phyloP scores from a whole-genome alignment of 2,329 filamentous ascomycete genomes.

The Colletotrichum destructivum region DNA sequence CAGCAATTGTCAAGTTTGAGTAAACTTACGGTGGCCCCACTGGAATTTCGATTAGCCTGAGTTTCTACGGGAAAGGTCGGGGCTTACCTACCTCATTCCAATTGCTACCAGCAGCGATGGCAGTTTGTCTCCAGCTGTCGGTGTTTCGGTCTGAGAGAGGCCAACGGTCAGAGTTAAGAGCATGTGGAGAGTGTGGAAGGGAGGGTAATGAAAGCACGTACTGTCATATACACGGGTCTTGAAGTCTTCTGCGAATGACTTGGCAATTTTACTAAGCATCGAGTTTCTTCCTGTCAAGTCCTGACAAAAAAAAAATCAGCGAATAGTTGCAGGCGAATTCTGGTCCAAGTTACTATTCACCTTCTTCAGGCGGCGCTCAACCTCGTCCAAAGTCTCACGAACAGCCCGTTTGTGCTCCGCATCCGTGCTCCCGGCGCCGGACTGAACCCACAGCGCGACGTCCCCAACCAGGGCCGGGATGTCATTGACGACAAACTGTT shows the following conservation, averaged over 20 bases:
- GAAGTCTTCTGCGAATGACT: slow-evolving; percentile 14
- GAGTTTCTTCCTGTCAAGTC: slow-evolving; percentile 4
- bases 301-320: background rate
- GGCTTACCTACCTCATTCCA: slow-evolving; percentile 55
- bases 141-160: background rate
- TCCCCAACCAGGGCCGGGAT: slow-evolving; percentile 59
- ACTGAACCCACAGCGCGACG: slow-evolving; percentile 60
- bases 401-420: slow-evolving; percentile 55
- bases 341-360: slow-evolving; percentile 45
- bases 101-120: slow-evolving; percentile 47
- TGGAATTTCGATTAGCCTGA: background rate
- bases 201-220: slow-evolving; percentile 8
- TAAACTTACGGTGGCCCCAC: slow-evolving; percentile 9
- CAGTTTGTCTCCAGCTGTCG: slow-evolving; percentile 48
- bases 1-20: background rate
- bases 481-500: slow-evolving; percentile 56
- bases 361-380: slow-evolving; percentile 51
- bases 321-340: slow-evolving; percentile 5
- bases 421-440: slow-evolving; percentile 55
- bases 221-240: slow-evolving; percentile 13
- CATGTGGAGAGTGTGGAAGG: background rate
- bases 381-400: slow-evolving; percentile 49
- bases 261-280: background rate
- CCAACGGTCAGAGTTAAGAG: background rate
- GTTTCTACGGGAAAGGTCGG: too few species aligned